phyloP scores from a whole-genome alignment of 805 yeast species.

The Saccharomycopsis lassenensis region DNA sequence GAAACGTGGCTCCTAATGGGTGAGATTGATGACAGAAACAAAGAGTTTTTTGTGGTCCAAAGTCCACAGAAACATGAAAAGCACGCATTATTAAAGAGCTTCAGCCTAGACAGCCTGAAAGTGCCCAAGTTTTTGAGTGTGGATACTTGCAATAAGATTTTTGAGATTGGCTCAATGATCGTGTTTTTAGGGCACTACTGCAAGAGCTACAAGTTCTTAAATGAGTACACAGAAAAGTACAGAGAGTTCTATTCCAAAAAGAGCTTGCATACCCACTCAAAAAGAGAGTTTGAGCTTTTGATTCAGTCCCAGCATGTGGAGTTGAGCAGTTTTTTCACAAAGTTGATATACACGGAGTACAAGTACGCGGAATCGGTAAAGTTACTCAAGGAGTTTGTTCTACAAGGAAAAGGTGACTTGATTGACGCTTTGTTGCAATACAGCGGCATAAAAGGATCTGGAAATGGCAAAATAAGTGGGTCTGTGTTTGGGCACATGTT shows the following conservation, averaged over 20 bases:
- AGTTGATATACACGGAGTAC: slow-evolving; percentile 11
- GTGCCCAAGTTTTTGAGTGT: slow-evolving; percentile 37
- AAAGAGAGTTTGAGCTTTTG: slow-evolving; percentile 9
- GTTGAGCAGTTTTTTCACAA: slow-evolving; percentile 10
- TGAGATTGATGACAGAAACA: slow-evolving; percentile 38
- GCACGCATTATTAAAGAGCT: slow-evolving; percentile 8
- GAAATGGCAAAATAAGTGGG: too few relatives aligned
- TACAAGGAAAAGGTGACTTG: slow-evolving; percentile 76
- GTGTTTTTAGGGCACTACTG: slow-evolving; percentile 56
- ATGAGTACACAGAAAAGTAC: slow-evolving; percentile 28
- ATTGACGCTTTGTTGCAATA: slow-evolving; percentile 56
- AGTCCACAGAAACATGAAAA: not conserved
- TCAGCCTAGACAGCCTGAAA: slow-evolving; percentile 25
- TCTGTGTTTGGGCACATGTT: too few relatives aligned
- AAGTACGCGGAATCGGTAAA: slow-evolving; percentile 11
- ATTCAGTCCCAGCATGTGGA: slow-evolving; percentile 15
- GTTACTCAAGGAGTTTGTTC: slow-evolving; percentile 30
- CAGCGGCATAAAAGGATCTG: too few relatives aligned
- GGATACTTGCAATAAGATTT: slow-evolving; percentile 34
- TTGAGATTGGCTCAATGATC: slow-evolving; percentile 62
- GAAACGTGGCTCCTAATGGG: slow-evolving; percentile 65
- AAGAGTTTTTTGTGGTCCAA: slow-evolving; percentile 47
- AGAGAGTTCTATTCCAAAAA: slow-evolving; percentile 4
- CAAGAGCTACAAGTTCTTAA: slow-evolving; percentile 56
- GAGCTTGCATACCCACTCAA: slow-evolving; percentile 5